phyloP scores from a whole-genome alignment of 2,329 filamentous ascomycete genomes.

The Hymenoscyphus salicellus region DNA sequence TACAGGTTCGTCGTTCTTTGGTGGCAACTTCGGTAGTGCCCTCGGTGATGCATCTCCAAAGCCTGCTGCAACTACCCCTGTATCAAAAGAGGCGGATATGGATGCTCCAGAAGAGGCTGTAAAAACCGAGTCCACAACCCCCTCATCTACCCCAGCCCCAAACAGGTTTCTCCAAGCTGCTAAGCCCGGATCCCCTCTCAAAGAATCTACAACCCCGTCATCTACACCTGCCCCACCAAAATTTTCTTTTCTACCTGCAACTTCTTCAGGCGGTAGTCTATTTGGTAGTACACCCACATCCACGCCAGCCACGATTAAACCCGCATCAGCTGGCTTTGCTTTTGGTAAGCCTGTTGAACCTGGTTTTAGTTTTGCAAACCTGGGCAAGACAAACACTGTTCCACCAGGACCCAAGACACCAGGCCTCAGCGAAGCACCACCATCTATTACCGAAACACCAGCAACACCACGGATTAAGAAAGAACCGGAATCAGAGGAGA shows the following conservation, averaged over 20 bases:
- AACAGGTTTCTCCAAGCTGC: neutral
- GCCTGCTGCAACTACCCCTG: slow-evolving; percentile 22
- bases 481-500: slow-evolving; percentile 24
- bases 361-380: slow-evolving; percentile 22
- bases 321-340: slow-evolving; percentile 21
- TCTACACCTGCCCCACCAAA: slow-evolving; percentile 18
- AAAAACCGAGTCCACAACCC: slow-evolving; percentile 25
- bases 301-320: slow-evolving; percentile 14
- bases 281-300: slow-evolving; percentile 12
- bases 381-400: slow-evolving; percentile 9
- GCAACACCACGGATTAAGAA: slow-evolving; percentile 29
- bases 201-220: slow-evolving; percentile 10
- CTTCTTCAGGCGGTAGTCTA: slow-evolving; percentile 17
- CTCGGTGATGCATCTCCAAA: slow-evolving; percentile 48
- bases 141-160: slow-evolving; percentile 27
- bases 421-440: slow-evolving; percentile 5
- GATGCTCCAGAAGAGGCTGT: slow-evolving; percentile 21
- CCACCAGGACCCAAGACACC: slow-evolving; percentile 24
- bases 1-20: slow-evolving; percentile 56
- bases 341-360: slow-evolving; percentile 25
- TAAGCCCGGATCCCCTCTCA: neutral
- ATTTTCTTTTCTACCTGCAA: slow-evolving; percentile 17
- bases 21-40: slow-evolving; percentile 57
- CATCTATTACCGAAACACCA: slow-evolving; percentile 18
- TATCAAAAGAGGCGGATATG: slow-evolving; percentile 54